Evolutionary conservation across 2,329 filamentous ascomycete genomes (phyloP), one percentile per base, ranked within the genome.

Genomic region (Alternaria brassicae): DNA sequence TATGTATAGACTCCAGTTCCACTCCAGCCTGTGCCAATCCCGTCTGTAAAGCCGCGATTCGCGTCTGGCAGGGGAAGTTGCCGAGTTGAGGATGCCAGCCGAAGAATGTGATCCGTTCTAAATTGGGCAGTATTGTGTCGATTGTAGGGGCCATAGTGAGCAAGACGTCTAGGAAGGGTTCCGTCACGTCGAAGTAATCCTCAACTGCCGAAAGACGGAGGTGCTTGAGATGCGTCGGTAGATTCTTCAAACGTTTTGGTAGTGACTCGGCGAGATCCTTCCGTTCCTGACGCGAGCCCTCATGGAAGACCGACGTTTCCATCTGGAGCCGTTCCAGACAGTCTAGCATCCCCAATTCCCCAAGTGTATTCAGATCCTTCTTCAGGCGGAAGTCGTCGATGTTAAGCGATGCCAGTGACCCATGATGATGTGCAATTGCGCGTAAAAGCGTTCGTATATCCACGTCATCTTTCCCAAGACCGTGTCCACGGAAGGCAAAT

Each of bases 1-100:
- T 3, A 12, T 36, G 55, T 17, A 37, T 19, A 15, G 42, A 47
- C 34, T 32, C 8, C 21, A 52, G 42, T 12, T 44, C 28, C 13
- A 61, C 44, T 4, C 45, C 50, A 19, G 9, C 32, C 23, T 51
- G 21, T 1, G 49, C 50, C 28, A 45, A 49, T 10, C n/a, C 55
- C 12, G 23, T 12, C 30, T 58, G 50, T 10, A 61, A 21, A 21
- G 25, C 37, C 2, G 34, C 39, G 32, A 58, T 8, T 13, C 28
- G 12, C 1, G 32, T 58, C 25, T 61, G 58, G 23, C 58, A 54
- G 0, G 58, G 39, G 5, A 61, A 61, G 12, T 34, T 54, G 10
- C 58, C 54, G 8, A 37, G 30, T 15, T 58, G 19, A 1, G 49
- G 53, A 13, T 54, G 15, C 58, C 58, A 61, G 39, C 27, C 54